Evolutionary conservation across 495 filamentous ascomycete genomes (phyloP).

Genomic region (Cercophora samala): DNA sequence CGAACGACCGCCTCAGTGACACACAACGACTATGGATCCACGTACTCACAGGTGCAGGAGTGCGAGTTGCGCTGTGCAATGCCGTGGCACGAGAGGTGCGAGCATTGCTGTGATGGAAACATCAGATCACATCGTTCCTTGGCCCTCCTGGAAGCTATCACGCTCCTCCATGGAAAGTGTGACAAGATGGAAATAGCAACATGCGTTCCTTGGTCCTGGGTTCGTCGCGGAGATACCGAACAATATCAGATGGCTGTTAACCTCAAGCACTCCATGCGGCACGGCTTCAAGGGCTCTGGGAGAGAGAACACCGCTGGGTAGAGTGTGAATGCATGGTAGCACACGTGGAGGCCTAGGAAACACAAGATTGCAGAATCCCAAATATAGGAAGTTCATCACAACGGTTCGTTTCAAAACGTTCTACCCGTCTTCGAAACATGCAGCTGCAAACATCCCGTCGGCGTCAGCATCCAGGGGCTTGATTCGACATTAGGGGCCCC

Average conservation of each 20-base stretch:
- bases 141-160: constrained; percentile 5
- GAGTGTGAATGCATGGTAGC: neutral
- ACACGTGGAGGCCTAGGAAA: constrained; percentile 22
- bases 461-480: neutral
- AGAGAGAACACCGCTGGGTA: neutral
- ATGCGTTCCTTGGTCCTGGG: neutral
- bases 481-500: neutral
- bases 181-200: constrained; percentile 20
- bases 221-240: constrained; percentile 3
- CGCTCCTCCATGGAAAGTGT: neutral
- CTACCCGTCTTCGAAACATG: constrained; percentile 28
- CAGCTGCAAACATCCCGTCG: constrained; percentile 4
- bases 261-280: neutral
- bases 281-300: neutral
- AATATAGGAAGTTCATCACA: constrained; percentile 17
- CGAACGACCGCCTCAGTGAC: constrained; percentile 94
- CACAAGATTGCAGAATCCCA: constrained; percentile 16
- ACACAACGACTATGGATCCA: constrained; percentile 97
- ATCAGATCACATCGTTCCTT: neutral
- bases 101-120: constrained; percentile 29
- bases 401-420: constrained; percentile 32
- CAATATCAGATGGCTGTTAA: neutral
- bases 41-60: constrained; percentile 77
- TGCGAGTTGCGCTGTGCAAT: constrained; percentile 85
- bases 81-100: constrained; percentile 72